Evolutionary conservation across 257 asterid species (phyloP), one percentile per base, ranked within the genome.

Genomic region (Gentiana dahurica): DNA sequence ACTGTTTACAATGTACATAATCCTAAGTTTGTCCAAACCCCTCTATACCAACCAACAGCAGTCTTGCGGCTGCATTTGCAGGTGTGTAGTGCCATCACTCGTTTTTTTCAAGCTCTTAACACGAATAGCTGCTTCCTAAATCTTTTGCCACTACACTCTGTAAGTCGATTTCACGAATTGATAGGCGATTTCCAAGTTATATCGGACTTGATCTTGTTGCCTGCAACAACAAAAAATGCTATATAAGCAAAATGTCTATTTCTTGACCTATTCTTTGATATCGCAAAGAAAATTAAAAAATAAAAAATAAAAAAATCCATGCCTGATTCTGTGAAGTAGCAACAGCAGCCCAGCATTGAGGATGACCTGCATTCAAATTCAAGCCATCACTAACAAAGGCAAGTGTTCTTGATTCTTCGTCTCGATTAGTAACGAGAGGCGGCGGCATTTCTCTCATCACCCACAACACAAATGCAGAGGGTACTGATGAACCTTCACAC

Each of bases 391-490:
- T 79, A 36, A 91, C 71, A 60, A 79, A 91, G 47, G 94, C 73
- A 53, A 86, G 74, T 24, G 81, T 83, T 71, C 75, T 75, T 12
- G 93, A 73, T 62, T 81, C 94, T 71, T 77, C 77, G 55, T 57
- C 71, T 55, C 83, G 61, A 51, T 64, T 71, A 38, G 67, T 69
- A 63, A 75, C 61, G 13, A 67, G 63, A 4, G 76, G 85, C 53
- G 89, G 86, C 46, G 98, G 98, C 43, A 91, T 53, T 71, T 91
- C 98, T 74, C 81, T 87, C 98, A 91, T 91, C 83, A 91, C 85
- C 77, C 81, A 78, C 51, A 91, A 61, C 37, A 91, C 73, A 55
- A 83, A 84, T 6, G 79, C 87, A 5, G 98, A 85, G 36, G 98
- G 98, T 66, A 91, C 73, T 7, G 97, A 87, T 57, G 97, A 78